Percentiles rank a stretch among this genome's conserved stretches.
phyloP scores from a whole-genome alignment of 116 monocot genomes.

The Cymodocea nodosa region DNA sequence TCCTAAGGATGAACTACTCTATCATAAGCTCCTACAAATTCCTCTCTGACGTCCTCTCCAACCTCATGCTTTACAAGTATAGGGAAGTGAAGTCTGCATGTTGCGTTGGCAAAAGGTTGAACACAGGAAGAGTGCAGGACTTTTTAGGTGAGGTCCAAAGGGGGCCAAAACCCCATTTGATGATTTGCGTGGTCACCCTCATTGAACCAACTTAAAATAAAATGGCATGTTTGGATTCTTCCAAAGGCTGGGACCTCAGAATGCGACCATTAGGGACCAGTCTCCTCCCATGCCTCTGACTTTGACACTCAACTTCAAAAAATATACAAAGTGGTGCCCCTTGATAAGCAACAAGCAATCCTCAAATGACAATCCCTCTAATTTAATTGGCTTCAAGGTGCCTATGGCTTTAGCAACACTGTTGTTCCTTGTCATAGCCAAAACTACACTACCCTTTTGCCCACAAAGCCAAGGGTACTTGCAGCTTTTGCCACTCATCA shows the following conservation, averaged over 20 bases:
- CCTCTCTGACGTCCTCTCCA: constrained; percentile 10
- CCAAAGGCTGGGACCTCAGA: too few species aligned
- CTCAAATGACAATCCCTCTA: constrained; percentile 6
- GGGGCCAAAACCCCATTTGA: too few species aligned
- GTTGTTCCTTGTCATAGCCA: constrained; percentile 14
- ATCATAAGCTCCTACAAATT: constrained; percentile 26
- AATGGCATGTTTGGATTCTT: too few species aligned
- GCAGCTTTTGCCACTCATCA: constrained; percentile 10
- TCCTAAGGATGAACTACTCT: constrained; percentile 35
- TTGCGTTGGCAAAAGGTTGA: constrained; percentile 11
- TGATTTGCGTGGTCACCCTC: too few species aligned
- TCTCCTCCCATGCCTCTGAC: too few species aligned
- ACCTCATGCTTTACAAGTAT: constrained; percentile 12
- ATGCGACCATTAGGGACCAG: too few species aligned
- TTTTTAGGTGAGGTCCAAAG: too few species aligned
- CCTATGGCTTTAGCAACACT: constrained; percentile 10
- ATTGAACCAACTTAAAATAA: too few species aligned
- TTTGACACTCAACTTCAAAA: too few species aligned
- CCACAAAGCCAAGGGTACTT: not conserved
- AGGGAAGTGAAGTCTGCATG: constrained; percentile 9
- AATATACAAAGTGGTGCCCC: too few species aligned
- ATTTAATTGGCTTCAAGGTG: not conserved
- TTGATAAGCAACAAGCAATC: constrained; percentile 17
- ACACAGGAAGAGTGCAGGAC: constrained; percentile 9
- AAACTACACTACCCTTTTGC: constrained; percentile 2